These are phyloP conservation scores for Sicyos baderoa DNA, from an alignment of 306 rosid species.

Conservation along the genomic window DNA sequence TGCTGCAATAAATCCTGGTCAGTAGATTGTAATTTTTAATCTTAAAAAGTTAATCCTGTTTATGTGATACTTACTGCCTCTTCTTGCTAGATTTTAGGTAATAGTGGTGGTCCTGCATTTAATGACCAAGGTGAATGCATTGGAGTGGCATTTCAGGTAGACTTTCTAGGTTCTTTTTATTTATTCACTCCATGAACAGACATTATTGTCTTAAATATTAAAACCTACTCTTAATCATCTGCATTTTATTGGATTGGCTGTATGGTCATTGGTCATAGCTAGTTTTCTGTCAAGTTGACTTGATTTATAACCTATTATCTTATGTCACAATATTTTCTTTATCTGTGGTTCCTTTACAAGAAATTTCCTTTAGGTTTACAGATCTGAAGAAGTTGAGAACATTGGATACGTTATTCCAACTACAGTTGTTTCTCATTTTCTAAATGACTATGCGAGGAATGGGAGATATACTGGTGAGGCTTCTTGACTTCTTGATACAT, in stretches of 20 bases:
- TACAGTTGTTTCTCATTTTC: constrained; percentile 91
- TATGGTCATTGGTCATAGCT: constrained; percentile 7
- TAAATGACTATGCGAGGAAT: constrained; percentile 76
- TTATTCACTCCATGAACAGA: constrained; percentile 9
- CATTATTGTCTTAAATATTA: constrained; percentile 11
- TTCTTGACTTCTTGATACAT: constrained; percentile 17
- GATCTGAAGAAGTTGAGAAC: constrained; percentile 97
- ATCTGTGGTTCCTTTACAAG: constrained; percentile 29
- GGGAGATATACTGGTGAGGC: constrained; percentile 84
- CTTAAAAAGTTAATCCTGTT: not conserved
- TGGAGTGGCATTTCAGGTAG: constrained; percentile 99
- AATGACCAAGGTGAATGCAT: constrained; percentile 95
- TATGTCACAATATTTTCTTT: not conserved
- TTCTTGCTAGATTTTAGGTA: constrained; percentile 62
- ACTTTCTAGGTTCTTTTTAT: constrained; percentile 30
- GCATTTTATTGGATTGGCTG: not conserved
- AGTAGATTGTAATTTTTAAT: constrained; percentile 25
- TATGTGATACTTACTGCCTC: constrained; percentile 34
- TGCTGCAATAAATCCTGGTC: constrained; percentile 98
- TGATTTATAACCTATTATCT: not conserved
- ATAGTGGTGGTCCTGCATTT: constrained; percentile 99
- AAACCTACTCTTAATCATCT: not conserved
- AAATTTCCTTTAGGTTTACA: constrained; percentile 77
- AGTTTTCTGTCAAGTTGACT: not conserved
- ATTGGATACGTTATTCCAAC: constrained; percentile 97